Conservation (phyloP, 495 filamentous ascomycete genomes). For the Penicillium maclennaniae region DNA sequence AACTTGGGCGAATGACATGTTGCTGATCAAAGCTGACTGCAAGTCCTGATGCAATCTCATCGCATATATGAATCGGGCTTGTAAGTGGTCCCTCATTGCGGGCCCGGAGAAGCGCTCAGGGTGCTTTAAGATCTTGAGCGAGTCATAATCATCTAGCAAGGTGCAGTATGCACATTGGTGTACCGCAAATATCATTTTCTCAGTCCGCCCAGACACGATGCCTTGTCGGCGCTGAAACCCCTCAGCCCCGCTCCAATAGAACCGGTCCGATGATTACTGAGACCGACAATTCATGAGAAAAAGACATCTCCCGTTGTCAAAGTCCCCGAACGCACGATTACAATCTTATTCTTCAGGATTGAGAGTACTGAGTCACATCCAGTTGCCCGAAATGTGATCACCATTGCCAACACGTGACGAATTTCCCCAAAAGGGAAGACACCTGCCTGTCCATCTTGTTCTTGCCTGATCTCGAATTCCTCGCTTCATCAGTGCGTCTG, state of each 20-base stretch:
- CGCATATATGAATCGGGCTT: slow-evolving; percentile 9
- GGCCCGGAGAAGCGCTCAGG: slow-evolving; percentile 1
- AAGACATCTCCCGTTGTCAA: not conserved
- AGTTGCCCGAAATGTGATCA: not conserved
- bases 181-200: not conserved
- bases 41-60: slow-evolving; percentile 7
- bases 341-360: slow-evolving; percentile 5
- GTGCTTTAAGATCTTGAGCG: slow-evolving; percentile 2
- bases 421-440: slow-evolving; percentile 19
- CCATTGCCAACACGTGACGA: slow-evolving; percentile 20
- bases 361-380: not conserved
- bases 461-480: slow-evolving; percentile 4
- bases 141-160: slow-evolving; percentile 1
- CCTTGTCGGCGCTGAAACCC: slow-evolving; percentile 1
- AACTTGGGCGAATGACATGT: slow-evolving; percentile 9
- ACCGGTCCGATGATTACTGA: not conserved
- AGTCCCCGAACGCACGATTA: slow-evolving; percentile 6
- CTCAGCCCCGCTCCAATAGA: slow-evolving; percentile 1
- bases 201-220: not conserved
- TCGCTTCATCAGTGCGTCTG: slow-evolving; percentile 2
- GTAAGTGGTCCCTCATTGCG: slow-evolving; percentile 6
- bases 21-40: slow-evolving; percentile 12
- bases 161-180: not conserved
- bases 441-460: not conserved
- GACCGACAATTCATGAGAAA: not conserved